A percentile compares a stretch with the other conserved stretches of the same genome.
These are phyloP conservation scores for Carex arenaria DNA, from an alignment of 202 grass and related monocot species.

Conservation along the genomic window DNA sequence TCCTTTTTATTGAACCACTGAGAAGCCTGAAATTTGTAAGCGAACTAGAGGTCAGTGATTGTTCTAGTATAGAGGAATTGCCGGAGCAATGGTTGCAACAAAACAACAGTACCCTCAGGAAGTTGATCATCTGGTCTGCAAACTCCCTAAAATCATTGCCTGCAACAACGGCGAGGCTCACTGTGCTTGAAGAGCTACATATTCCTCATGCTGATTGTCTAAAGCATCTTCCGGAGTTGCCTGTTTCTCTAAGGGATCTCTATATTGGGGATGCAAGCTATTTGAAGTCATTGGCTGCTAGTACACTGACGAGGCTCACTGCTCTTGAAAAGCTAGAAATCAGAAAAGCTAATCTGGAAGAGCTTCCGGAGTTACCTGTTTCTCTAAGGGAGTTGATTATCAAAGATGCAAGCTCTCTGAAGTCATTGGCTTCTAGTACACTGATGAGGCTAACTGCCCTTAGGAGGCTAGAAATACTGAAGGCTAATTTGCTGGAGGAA, in stretches of 20 bases:
- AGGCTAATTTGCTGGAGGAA: too few species aligned
- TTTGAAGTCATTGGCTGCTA: not conserved
- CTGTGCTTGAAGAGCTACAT: too few species aligned
- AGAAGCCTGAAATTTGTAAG: not conserved
- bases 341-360: not conserved
- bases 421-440: too few species aligned
- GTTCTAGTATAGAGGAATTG: not conserved
- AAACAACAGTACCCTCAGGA: not conserved
- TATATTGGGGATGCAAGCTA: not conserved
- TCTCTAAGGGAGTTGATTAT: not conserved
- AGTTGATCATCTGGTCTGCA: accelerated
- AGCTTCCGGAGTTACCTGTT: not conserved
- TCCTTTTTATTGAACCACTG: not conserved
- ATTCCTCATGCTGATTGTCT: too few species aligned
- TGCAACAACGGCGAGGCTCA: too few species aligned
- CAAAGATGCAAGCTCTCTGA: too few species aligned
- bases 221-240: too few species aligned
- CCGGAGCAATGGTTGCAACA: not conserved
- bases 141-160: too few species aligned
- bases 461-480: too few species aligned
- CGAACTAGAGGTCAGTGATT: accelerated
- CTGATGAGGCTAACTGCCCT: too few species aligned
- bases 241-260: not conserved
- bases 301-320: not conserved
- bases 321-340: not conserved